A percentile compares a stretch with the other conserved stretches of the same genome.
These are phyloP conservation scores for Dalbergia cochinchinensis DNA, from an alignment of 306 rosid genomes.

Conservation along the genomic window DNA sequence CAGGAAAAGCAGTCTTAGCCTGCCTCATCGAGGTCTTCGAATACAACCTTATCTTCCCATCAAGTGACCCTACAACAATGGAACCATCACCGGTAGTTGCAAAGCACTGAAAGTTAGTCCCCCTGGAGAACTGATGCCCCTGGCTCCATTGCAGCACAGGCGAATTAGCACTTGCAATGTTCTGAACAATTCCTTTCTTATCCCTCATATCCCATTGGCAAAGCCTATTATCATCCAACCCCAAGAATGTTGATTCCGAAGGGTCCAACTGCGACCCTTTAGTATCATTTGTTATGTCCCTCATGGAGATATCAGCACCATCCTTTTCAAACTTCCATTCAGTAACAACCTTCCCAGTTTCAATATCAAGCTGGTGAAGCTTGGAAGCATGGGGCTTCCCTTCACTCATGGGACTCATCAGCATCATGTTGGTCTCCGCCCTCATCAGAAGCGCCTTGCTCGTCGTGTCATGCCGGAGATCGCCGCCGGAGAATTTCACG, in stretches of 20 bases:
- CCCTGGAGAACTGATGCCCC: constrained; percentile 91
- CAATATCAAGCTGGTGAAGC: constrained; percentile 84
- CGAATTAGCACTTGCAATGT: constrained; percentile 59
- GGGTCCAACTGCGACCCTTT: constrained; percentile 92
- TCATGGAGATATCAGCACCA: constrained; percentile 81
- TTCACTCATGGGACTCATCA: constrained; percentile 80
- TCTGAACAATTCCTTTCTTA: constrained; percentile 77
- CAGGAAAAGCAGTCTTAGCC: constrained; percentile 95
- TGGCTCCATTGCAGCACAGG: constrained; percentile 86
- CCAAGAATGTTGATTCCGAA: constrained; percentile 87
- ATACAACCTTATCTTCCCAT: constrained; percentile 89
- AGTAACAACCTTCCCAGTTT: constrained; percentile 82
- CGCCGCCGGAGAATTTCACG: constrained; percentile 62
- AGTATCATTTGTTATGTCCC: constrained; percentile 80
- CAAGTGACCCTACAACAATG: constrained; percentile 87
- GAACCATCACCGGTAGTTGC: constrained; percentile 92
- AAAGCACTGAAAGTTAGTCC: constrained; percentile 89
- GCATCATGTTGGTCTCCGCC: constrained; percentile 89
- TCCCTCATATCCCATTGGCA: constrained; percentile 98
- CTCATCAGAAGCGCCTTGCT: constrained; percentile 79
- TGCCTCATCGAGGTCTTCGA: constrained; percentile 88
- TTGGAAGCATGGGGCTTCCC: constrained; percentile 72
- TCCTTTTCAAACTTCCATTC: constrained; percentile 96
- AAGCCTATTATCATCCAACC: constrained; percentile 91
- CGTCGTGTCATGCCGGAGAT: constrained; percentile 51